A percentile compares a stretch with the other conserved stretches of the same genome.
Evolutionary conservation across 2,329 filamentous ascomycete genomes (phyloP).

Genomic region (Paracoccidioides lutzii): DNA sequence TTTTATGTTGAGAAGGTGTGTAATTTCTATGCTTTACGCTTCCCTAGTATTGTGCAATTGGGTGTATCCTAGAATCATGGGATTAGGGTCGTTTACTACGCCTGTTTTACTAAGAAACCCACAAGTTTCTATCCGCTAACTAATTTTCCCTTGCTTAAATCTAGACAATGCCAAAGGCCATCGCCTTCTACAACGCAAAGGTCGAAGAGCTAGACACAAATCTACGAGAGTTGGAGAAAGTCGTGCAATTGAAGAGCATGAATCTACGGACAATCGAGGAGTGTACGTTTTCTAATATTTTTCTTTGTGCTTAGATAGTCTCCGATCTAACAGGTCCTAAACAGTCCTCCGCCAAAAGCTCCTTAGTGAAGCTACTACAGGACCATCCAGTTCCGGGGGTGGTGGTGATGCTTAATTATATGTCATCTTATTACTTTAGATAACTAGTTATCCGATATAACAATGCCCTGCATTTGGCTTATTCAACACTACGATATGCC

Average conservation of each 20-base stretch:
- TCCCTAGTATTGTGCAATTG: neutral
- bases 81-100: no score
- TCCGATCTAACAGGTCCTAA: neutral
- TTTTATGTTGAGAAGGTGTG: slow-evolving; percentile 85
- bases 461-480: no score
- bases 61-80: neutral
- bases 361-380: slow-evolving; percentile 29
- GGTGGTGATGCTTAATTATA: slow-evolving; percentile 1
- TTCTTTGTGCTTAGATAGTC: neutral
- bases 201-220: slow-evolving; percentile 53
- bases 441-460: no score
- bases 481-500: no score
- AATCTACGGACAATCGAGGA: slow-evolving; percentile 84
- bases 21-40: neutral
- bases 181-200: slow-evolving; percentile 55
- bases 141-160: slow-evolving; percentile 4
- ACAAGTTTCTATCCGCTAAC: no score
- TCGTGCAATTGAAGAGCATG: slow-evolving; percentile 62
- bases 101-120: no score
- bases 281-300: slow-evolving; percentile 38
- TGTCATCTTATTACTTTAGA: neutral
- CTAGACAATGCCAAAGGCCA: slow-evolving; percentile 45
- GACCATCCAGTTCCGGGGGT: slow-evolving; percentile 20
- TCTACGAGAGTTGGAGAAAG: slow-evolving; percentile 54
- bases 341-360: slow-evolving; percentile 42